phyloP scores from a whole-genome alignment of 73 alveolate genomes.

The Paramecium pentaurelia region DNA sequence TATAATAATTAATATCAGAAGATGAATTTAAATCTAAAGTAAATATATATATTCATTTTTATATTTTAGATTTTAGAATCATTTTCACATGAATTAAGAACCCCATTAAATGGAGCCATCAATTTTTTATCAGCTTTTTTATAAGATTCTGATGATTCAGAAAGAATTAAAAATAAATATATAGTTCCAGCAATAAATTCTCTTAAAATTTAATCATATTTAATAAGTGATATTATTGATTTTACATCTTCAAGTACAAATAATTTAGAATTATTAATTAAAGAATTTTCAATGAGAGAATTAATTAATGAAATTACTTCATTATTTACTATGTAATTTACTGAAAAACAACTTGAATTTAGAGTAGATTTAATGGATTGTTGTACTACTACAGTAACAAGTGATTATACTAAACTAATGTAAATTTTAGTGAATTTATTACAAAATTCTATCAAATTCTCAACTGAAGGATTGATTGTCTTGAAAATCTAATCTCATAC shows the following conservation, averaged over 20 bases:
- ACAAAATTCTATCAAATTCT: slow-evolving; percentile 31
- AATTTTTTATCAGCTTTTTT: background rate
- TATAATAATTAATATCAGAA: background rate
- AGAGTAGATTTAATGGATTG: background rate
- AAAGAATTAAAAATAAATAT: background rate
- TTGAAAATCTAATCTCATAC: background rate
- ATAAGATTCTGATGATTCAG: background rate
- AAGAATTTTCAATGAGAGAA: background rate
- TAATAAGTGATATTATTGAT: slow-evolving; percentile 53
- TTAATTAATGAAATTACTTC: background rate
- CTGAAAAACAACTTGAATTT: background rate
- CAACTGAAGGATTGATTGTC: slow-evolving; percentile 3
- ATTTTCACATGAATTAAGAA: slow-evolving; percentile 58
- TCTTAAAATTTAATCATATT: slow-evolving; percentile 16
- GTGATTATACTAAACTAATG: slow-evolving; percentile 51
- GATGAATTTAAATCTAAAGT: slow-evolving; percentile 41
- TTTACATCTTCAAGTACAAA: background rate
- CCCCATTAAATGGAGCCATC: slow-evolving; percentile 51
- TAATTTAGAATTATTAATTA: background rate
- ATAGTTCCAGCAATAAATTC: slow-evolving; percentile 45
- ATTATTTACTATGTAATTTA: background rate
- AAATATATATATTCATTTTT: background rate
- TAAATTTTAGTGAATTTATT: slow-evolving; percentile 27
- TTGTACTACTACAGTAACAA: background rate
- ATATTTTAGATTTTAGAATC: slow-evolving; percentile 35